Base-by-base conservation (phyloP, 228 moss, liverwort and hornwort species). In the Sphagnum magellanicum region DNA sequence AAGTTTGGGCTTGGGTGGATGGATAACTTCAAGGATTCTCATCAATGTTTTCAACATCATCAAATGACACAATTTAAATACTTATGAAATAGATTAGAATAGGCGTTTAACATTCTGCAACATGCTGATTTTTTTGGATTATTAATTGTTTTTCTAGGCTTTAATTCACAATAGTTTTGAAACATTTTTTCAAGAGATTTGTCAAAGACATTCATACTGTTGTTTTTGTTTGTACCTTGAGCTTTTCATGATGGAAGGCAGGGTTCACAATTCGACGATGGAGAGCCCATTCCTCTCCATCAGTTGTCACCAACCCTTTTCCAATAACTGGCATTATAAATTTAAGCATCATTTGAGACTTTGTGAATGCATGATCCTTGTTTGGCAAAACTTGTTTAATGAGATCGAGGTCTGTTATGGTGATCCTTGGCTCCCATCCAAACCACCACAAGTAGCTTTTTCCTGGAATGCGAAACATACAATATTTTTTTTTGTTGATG, bases 201-300 rank as follows among this genome's bases (percentile, higher is more conserved):
- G 14, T 7, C 7, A 32, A 63, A 5, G 61, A 52, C 17, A 14
- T 32, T 46, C 32, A 16, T 62, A 50, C 6, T 16, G 57, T 5
- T 9, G 32, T 48, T 32, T 32, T 32, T 32, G 32, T 32, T 32
- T 6, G 8, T 16, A 77, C 76, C 76, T 77, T 66, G 57, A 77
- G 60, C 17, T 63, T 63, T 7, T 72, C 46, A 14, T 63, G 67
- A 16, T 74, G 79, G 17, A 79, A 79, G 48, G 71, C 74, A 50
- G 79, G 79, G 16, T 70, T 61, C 51, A 71, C 67, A 6, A 74
- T 60, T 12, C 66, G 74, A 5, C 74, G 72, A 51, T 74, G 74
- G 48, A 74, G 74, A n/a, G 67, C 52, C 79, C 79, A 79, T 59
- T 67, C 67, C 3, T 50, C 60, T 9, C 74, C 79, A 49, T 71